phyloP scores from a whole-genome alignment of 1,284 basidiomycete species.

The Filobasidium uniguttulatum region DNA sequence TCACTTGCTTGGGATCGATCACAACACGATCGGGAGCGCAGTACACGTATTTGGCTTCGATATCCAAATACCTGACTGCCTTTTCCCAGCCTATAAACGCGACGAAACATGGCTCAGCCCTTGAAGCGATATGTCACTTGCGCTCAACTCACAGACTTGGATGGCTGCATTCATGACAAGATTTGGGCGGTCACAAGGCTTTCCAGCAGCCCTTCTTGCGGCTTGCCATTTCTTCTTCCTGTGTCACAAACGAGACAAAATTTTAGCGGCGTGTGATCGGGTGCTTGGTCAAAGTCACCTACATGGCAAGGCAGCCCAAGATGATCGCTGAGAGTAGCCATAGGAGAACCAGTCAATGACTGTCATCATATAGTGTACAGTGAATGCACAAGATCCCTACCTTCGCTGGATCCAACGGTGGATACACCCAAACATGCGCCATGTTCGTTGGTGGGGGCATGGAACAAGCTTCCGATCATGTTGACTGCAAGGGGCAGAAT shows the following conservation, averaged over 20 bases:
- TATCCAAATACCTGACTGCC: slow-evolving; percentile 27
- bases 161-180: slow-evolving; percentile 31
- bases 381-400: too few species aligned
- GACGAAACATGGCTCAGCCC: not conserved
- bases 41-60: slow-evolving; percentile 27
- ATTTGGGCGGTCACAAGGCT: slow-evolving; percentile 27
- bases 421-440: slow-evolving; percentile 27
- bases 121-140: too few species aligned
- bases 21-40: slow-evolving; percentile 28
- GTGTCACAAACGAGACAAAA: too few species aligned
- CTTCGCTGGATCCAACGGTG: slow-evolving; percentile 30
- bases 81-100: slow-evolving; percentile 26
- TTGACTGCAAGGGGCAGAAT: slow-evolving; percentile 18
- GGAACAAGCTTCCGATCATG: slow-evolving; percentile 29
- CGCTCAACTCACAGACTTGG: slow-evolving; percentile 19
- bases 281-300: too few species aligned
- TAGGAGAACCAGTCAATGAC: too few species aligned
- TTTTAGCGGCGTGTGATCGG: too few species aligned
- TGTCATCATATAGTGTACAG: too few species aligned
- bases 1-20: slow-evolving; percentile 35
- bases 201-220: slow-evolving; percentile 27
- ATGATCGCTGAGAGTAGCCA: too few species aligned
- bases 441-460: slow-evolving; percentile 28
- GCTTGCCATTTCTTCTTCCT: slow-evolving; percentile 27
- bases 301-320: too few species aligned